phyloP scores from a whole-genome alignment of 495 filamentous ascomycete genomes.

The Penicillium diatomitis region DNA sequence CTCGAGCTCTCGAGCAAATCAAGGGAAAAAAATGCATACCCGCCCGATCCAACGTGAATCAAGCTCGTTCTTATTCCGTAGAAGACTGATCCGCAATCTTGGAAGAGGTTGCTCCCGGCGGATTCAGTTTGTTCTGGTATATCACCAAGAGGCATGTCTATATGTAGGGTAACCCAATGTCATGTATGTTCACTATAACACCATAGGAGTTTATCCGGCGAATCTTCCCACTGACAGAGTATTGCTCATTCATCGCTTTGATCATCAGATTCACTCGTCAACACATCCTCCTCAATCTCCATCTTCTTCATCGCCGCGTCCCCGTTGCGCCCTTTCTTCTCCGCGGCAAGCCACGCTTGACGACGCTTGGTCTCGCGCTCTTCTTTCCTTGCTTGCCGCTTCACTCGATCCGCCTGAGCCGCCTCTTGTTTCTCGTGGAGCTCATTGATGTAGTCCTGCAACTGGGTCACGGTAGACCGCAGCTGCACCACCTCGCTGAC shows the following conservation, averaged over 20 bases:
- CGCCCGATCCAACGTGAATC: too few species aligned
- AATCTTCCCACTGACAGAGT: not conserved
- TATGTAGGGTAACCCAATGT: too few species aligned
- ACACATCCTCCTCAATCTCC: conserved; percentile 25
- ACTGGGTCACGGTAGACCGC: conserved; percentile 25
- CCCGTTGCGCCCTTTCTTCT: conserved; percentile 38
- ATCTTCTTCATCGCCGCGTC: conserved; percentile 30
- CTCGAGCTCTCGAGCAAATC: too few species aligned
- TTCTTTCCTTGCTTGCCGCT: conserved; percentile 34
- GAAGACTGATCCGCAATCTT: too few species aligned
- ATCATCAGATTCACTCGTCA: conserved; percentile 33
- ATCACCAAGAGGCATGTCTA: too few species aligned
- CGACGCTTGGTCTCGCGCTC: conserved; percentile 29
- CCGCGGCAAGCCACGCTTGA: conserved; percentile 38
- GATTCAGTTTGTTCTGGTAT: too few species aligned
- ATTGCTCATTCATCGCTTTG: conserved; percentile 25
- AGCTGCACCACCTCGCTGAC: conserved; percentile 31
- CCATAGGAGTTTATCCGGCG: conserved; percentile 1
- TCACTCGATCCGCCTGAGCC: conserved; percentile 25
- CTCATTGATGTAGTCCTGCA: conserved; percentile 36
- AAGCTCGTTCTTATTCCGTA: too few species aligned
- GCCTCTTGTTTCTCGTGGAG: conserved; percentile 33
- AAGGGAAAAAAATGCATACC: too few species aligned
- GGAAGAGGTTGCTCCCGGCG: too few species aligned
- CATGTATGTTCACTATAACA: not conserved